Evolutionary conservation across 306 rosid genomes (phyloP), one percentile per base, ranked within the genome.

Genomic region (Carpinus viminea): DNA sequence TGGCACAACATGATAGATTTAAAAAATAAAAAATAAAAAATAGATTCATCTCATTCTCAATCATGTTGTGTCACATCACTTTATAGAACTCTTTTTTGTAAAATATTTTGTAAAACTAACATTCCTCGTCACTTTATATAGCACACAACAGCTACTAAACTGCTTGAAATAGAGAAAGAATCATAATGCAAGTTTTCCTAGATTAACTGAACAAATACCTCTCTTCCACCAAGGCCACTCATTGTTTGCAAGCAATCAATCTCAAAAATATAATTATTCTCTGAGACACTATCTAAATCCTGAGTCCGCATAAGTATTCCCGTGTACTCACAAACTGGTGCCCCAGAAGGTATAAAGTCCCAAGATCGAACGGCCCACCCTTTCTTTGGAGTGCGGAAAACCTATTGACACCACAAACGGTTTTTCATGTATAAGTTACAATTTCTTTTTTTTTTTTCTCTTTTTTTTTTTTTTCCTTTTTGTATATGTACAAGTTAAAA

Each of bases 331-430:
- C 99, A 95, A 51, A 95, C 91, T 18, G 96, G 99, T 54, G 99
- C 98, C 28, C 99, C 99, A 62, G 99, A 85, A 76, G 98, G 99
- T 57, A 95, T 95, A 81, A 93, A 93, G 87, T 95, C 97, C 99
- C 99, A 95, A 21, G 93, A 93, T 81, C 98, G 85, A 57, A 95
- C 99, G 76, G 97, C 99, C 99, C 99, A 95, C 61, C 99, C 99
- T 80, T 93, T 95, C 87, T 91, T 93, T 15, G 96, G 89, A 12
- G 99, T 93, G 2, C 96, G 92, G 75, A 87, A 95, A 86, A 95
- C 96, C 98, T 95, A 82, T 50, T 12, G 31, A 74, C 16, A 76
- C 48, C 51, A 17, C 70, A 12, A 66, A 18, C 6, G 7, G 48
- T 1, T 65, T 65, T 36, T 57, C 64, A n/a, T 11, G 38, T 21